Evolutionary conservation across 768 basidiomycete genomes (phyloP), one percentile per base, ranked within the genome.

Genomic region (Hypsizygus marmoreus): DNA sequence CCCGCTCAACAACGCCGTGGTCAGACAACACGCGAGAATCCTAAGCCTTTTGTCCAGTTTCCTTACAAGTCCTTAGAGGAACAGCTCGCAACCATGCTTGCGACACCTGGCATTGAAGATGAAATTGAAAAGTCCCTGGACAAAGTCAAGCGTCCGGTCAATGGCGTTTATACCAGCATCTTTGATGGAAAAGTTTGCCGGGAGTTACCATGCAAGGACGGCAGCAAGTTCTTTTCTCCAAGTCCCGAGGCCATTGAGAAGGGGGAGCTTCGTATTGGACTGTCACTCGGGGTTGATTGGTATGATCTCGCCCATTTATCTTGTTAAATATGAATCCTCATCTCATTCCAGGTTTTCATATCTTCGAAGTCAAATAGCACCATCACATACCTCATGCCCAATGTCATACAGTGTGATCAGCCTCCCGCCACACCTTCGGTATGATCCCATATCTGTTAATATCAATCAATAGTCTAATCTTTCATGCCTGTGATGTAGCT

Each of bases 331-430:
- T 14, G 0, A 20, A 14, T 14, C 33, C 29, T 16, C 30, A 8
- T 34, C 25, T n/a, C 19, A 46, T 17, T 45, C 9, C 29, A 69
- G 69, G 68, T 68, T 71, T 42, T 70, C 65, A 0, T 68, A 71
- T 36, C 49, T 69, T 0, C 57, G 56, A 1, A 66, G 66, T 43
- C 59, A 60, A 4, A 67, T 69, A 33, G 54, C 65, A 1, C 64
- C 68, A 2, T 70, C 67, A 0, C 66, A 72, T 39, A 55, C 66
- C 0, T 70, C 63, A 6, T 57, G n/a, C n/a, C 66, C 67, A 0
- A 65, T 65, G 32, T 72, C 66, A 0, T 66, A 64, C 26, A 64
- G 52, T 13, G 51, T 71, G 6, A 51, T 60, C 22, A 69, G 70
- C 35, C 53, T 70, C 0, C 60, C 58, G n/a, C n/a, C n/a, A 0